phyloP scores from a whole-genome alignment of 2,329 filamentous ascomycete species.

The Hypoxylon sp. region DNA sequence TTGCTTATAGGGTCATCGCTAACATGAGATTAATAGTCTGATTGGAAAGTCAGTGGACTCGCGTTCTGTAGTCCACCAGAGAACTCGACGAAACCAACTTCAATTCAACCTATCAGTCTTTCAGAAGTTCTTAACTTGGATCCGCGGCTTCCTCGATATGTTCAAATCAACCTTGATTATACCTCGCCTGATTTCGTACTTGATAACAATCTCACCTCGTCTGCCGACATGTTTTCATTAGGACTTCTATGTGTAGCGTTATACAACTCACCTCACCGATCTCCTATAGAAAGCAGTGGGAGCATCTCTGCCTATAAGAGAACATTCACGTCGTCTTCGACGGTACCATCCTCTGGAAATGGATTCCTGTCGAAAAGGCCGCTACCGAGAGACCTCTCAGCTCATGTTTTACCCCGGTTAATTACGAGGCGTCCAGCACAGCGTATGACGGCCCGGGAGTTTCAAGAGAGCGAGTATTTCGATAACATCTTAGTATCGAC shows the following conservation, averaged over 20 bases:
- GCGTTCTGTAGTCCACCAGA: conserved; percentile 88
- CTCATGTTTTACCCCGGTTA: conserved; percentile 83
- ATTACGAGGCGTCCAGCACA: conserved; percentile 91
- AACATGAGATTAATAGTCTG: conserved; percentile 74
- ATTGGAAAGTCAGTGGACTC: conserved; percentile 98
- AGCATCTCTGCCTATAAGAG: conserved; percentile 89
- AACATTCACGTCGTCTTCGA: conserved; percentile 82
- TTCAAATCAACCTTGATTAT: conserved; percentile 94
- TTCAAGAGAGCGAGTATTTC: conserved; percentile 96
- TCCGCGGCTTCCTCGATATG: conserved; percentile 81
- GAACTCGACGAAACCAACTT: conserved; percentile 79
- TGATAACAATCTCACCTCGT: conserved; percentile 86
- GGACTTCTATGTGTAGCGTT: conserved; percentile 89
- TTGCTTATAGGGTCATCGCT: conserved; percentile 40
- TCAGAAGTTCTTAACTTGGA: conserved; percentile 89
- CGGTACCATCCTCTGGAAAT: conserved; percentile 83
- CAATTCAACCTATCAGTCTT: conserved; percentile 83
- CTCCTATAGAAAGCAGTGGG: conserved; percentile 85
- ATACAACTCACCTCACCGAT: conserved; percentile 94
- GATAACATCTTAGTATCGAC: conserved; percentile 97
- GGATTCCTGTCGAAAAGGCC: conserved; percentile 86
- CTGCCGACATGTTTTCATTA: conserved; percentile 94
- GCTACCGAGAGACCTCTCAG: conserved; percentile 82
- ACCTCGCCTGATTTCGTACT: conserved; percentile 95
- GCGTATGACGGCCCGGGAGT: conserved; percentile 88